Base-by-base conservation (phyloP, 805 yeast species). In the Dipodascopsis uninucleata region DNA sequence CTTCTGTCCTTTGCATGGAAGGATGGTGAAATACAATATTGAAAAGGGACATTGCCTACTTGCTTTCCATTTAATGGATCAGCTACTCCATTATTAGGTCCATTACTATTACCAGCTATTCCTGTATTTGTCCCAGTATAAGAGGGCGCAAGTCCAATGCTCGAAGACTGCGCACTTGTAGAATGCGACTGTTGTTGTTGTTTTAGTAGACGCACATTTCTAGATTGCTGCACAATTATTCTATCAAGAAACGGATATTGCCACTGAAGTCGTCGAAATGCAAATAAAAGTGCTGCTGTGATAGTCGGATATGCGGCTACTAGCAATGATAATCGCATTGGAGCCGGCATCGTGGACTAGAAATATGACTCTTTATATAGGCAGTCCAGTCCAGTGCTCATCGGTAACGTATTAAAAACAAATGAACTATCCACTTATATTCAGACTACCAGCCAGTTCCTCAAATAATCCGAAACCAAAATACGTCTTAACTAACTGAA, bases 231-330 rank as follows among this genome's bases (percentile, higher is more conserved):
- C 3, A 52, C 26, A 9, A 50, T 39, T 17, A 50, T 31, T 25
- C 46, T 39, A 36, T 49, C 53, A 16, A 50, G 22, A 25, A 50
- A 38, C 28, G 55, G 55, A 17, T 45, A 35, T 39, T 45, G 55
- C n/a, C 14, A 39, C 18, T 31, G 45, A 20, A 50, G 39, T 17
- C 53, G 47, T 22, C 45, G 36, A 35, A 50, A 47, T 7, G 55
- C 55, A 21, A 48, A 14, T 17, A 47, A 22, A 10, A 50, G 36
- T 3, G 55, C 55, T n/a, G 55, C 55, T 17, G 55, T 48, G 31
- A 50, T 50, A 4, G 55, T 50, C 16, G 55, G 55, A 36, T 47
- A 50, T 18, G 54, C 54, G 10, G 52, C 54, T 20, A 42, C 39
- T 5, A 50, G 45, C 31, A 50, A 36, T 5, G 55, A 47, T 21